phyloP scores from a whole-genome alignment of 179 eudicot genomes.

The Sideroxylon spinosum region DNA sequence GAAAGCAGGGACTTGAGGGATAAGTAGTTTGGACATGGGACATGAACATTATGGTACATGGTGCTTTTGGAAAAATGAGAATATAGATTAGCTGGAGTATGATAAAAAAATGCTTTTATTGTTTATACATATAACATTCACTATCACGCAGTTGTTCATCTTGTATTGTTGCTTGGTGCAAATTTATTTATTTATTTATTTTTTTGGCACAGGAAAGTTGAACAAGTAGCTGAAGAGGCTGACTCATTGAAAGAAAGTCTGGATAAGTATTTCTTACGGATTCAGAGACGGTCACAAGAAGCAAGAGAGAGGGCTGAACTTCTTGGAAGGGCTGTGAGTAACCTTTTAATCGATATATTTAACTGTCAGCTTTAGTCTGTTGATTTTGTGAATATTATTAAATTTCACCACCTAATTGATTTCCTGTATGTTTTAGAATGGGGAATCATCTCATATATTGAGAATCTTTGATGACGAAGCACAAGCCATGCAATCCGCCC shows the following conservation, averaged over 20 bases:
- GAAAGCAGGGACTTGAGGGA: neutral
- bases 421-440: constrained; percentile 45
- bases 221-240: constrained; percentile 88
- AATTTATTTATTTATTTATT: neutral
- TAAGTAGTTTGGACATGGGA: neutral
- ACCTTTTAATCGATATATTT: constrained; percentile 4
- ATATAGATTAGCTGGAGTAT: no score
- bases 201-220: constrained; percentile 62
- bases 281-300: constrained; percentile 73
- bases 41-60: no score
- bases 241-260: constrained; percentile 78
- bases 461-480: constrained; percentile 89
- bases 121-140: no score
- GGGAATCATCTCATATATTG: constrained; percentile 79
- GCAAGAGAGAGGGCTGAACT: constrained; percentile 85
- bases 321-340: constrained; percentile 74
- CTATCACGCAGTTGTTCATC: neutral
- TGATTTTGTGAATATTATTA: neutral
- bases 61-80: no score
- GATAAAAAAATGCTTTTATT: no score
- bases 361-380: neutral
- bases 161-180: neutral
- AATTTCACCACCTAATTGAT: constrained; percentile 13
- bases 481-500: constrained; percentile 85
- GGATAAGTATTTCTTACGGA: constrained; percentile 57